Evolutionary conservation across 768 basidiomycete species (phyloP).

Genomic region (Lentinus brumalis): DNA sequence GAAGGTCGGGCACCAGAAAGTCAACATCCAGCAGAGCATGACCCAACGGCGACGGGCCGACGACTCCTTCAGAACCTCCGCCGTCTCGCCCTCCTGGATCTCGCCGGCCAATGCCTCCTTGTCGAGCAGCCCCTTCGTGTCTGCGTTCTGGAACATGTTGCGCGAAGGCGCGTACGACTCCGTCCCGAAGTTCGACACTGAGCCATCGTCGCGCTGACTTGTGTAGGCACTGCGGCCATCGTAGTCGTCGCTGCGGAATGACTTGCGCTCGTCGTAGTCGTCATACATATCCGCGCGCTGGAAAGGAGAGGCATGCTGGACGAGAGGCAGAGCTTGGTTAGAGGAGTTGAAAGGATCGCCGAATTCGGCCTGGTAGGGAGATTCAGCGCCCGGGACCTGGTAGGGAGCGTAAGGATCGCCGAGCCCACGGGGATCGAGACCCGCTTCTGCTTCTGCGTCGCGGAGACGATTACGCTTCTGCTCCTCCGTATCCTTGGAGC

Average conservation of each 20-base stretch:
- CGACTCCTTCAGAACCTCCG: slow-evolving; percentile 83
- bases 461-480: slow-evolving; percentile 78
- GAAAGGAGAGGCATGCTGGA: slow-evolving; percentile 80
- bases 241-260: slow-evolving; percentile 74
- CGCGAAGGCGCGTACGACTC: slow-evolving; percentile 93
- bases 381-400: slow-evolving; percentile 50
- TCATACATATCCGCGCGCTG: slow-evolving; percentile 75
- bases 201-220: slow-evolving; percentile 78
- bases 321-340: slow-evolving; percentile 78
- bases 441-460: slow-evolving; percentile 71
- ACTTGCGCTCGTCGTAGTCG: slow-evolving; percentile 77
- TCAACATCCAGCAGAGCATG: slow-evolving; percentile 81
- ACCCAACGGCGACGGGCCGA: slow-evolving; percentile 88
- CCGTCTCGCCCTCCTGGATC: slow-evolving; percentile 84
- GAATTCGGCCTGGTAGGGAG: slow-evolving; percentile 44
- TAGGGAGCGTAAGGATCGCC: slow-evolving; percentile 83
- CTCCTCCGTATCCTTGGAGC: slow-evolving; percentile 83
- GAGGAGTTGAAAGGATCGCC: slow-evolving; percentile 60
- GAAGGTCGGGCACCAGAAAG: slow-evolving; percentile 86
- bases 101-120: slow-evolving; percentile 87
- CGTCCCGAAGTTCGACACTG: slow-evolving; percentile 80
- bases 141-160: slow-evolving; percentile 92
- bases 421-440: slow-evolving; percentile 53
- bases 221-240: slow-evolving; percentile 80
- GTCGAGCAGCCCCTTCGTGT: slow-evolving; percentile 70